Percentiles rank a stretch among this genome's conserved stretches.
Conservation (phyloP, 495 filamentous ascomycete genomes). For the Aspergillus leporis region DNA sequence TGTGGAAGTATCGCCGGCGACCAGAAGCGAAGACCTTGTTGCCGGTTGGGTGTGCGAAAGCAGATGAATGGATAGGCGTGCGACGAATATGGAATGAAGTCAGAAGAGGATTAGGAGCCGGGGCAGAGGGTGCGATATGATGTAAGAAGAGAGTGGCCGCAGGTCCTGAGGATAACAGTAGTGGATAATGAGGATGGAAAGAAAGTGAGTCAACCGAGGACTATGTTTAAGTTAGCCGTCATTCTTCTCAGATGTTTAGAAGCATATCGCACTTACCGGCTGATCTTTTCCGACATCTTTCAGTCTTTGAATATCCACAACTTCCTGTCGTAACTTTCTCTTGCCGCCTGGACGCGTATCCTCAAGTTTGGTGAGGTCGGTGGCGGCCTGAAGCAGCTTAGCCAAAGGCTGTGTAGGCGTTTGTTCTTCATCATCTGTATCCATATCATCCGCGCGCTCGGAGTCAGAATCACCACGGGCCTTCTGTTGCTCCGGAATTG, state of each 20-base stretch:
- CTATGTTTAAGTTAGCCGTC: constrained; percentile 37
- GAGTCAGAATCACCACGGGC: constrained; percentile 48
- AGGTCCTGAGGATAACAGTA: constrained; percentile 84
- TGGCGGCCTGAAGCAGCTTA: constrained; percentile 70
- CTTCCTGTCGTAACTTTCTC: constrained; percentile 77
- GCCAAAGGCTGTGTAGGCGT: constrained; percentile 74
- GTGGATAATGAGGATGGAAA: constrained; percentile 85
- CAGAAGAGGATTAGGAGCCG: constrained; percentile 78
- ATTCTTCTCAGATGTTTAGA: not conserved
- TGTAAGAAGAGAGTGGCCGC: constrained; percentile 84
- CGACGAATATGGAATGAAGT: constrained; percentile 83
- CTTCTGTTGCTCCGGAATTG: constrained; percentile 52
- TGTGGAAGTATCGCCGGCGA: constrained; percentile 87
- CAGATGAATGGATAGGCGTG: constrained; percentile 77
- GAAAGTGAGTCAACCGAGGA: constrained; percentile 79
- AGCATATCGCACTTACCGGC: constrained; percentile 46
- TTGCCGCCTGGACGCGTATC: constrained; percentile 41
- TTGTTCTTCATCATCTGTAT: constrained; percentile 62
- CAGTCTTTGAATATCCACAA: constrained; percentile 77
- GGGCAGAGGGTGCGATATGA: constrained; percentile 76
- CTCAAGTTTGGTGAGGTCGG: constrained; percentile 51
- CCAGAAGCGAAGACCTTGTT: constrained; percentile 77
- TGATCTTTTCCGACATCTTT: constrained; percentile 63
- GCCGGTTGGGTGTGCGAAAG: constrained; percentile 59
- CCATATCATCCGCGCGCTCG: constrained; percentile 40